Evolutionary conservation across 2,329 filamentous ascomycete genomes (phyloP).

Genomic region (Talaromyces sp.): DNA sequence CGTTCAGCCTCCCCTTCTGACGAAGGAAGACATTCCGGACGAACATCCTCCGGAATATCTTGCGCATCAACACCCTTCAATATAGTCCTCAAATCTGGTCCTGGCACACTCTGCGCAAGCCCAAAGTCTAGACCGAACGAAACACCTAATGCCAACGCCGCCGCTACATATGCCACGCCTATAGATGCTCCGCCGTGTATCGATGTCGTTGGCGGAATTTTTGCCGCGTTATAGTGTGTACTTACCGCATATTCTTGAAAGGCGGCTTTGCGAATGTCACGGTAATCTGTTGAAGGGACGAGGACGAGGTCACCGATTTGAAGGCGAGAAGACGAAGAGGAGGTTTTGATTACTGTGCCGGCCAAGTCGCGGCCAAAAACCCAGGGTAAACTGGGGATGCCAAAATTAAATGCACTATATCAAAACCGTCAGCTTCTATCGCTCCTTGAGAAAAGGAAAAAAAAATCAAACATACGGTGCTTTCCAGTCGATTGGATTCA

Average conservation of each 20-base stretch:
- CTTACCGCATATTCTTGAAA: constrained; percentile 70
- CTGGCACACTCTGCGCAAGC: constrained; percentile 11
- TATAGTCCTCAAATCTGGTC: constrained; percentile 16
- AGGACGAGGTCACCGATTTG: constrained; percentile 54
- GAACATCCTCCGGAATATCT: constrained; percentile 60
- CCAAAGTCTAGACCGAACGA: constrained; percentile 68
- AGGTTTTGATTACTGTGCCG: constrained; percentile 59
- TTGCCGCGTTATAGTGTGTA: constrained; percentile 63
- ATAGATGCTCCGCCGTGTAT: constrained; percentile 61
- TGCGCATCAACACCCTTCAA: constrained; percentile 40
- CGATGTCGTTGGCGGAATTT: constrained; percentile 56
- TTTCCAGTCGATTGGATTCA: constrained; percentile 79
- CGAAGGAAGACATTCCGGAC: constrained; percentile 57
- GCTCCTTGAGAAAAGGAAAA: not conserved
- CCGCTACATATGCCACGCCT: constrained; percentile 70
- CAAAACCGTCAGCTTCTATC: not conserved
- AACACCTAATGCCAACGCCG: constrained; percentile 64
- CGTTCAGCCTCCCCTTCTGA: constrained; percentile 55
- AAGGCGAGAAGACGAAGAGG: constrained; percentile 49
- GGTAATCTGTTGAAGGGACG: constrained; percentile 66
- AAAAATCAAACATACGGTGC: constrained; percentile 56
- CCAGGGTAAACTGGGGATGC: constrained; percentile 65
- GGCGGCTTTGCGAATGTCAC: constrained; percentile 68
- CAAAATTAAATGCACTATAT: constrained; percentile 66
- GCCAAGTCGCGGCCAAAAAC: constrained; percentile 69